These are phyloP conservation scores for Aspergillus calidoustus DNA, from an alignment of 2,329 filamentous ascomycete species.

Conservation along the genomic window DNA sequence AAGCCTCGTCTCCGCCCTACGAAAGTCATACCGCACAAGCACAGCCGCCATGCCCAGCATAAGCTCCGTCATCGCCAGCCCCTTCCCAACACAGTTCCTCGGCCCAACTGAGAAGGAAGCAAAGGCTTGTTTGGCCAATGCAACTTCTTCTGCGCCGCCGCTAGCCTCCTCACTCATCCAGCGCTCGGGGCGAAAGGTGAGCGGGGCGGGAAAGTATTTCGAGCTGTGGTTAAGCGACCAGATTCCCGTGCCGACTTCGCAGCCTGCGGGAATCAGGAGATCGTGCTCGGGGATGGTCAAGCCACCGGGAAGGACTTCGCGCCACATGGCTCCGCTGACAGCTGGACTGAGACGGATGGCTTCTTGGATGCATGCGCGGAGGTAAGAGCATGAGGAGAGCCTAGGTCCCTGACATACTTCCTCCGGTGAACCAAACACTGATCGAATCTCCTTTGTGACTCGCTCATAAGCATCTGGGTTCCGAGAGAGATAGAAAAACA, in stretches of 20 bases:
- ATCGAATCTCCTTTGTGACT: background rate
- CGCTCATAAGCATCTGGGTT: background rate
- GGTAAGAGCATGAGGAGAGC: constrained; percentile 42
- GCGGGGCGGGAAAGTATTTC: constrained; percentile 38
- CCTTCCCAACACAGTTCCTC: constrained; percentile 3
- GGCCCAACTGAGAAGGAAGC: constrained; percentile 2
- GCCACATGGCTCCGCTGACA: constrained; percentile 30
- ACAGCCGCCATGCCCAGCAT: constrained; percentile 2
- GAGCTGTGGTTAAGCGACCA: constrained; percentile 42
- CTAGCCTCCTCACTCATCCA: constrained; percentile 33
- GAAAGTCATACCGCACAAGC: background rate
- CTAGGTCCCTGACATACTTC: constrained; percentile 39
- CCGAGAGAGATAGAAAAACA: background rate
- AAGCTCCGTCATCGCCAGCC: constrained; percentile 6
- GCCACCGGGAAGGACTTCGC: constrained; percentile 35
- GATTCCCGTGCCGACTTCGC: constrained; percentile 35
- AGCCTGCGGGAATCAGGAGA: constrained; percentile 33
- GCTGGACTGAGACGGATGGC: constrained; percentile 37
- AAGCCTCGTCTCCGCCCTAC: background rate
- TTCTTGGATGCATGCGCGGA: constrained; percentile 48
- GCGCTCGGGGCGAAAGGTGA: constrained; percentile 39
- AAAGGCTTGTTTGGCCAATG: background rate
- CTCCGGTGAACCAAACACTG: constrained; percentile 17
- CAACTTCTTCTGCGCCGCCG: background rate
- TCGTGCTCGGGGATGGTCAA: background rate